Evolutionary conservation across 1,139 yeast species (phyloP), one percentile per base, ranked within the genome.

Genomic region (Keqinozyma sinolaborantium): DNA sequence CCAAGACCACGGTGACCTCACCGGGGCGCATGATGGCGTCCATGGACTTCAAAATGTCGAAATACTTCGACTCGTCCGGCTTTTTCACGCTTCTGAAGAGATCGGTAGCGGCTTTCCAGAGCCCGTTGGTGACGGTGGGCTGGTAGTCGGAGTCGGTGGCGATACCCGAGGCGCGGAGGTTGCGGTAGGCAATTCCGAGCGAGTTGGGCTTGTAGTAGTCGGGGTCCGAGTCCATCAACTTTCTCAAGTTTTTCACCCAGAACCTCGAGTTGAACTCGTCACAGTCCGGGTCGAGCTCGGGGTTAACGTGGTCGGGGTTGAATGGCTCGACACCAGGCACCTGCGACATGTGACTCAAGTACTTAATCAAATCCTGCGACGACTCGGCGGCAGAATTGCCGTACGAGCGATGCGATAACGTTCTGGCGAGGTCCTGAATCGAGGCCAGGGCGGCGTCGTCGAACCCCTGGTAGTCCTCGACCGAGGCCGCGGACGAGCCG

Each of bases 141-240:
- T 85, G 95, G 58, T 82, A 87, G 49, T 84, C 92, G 2, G 90
- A 74, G 48, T 83, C 94, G 3, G 83, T 67, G 8, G 94, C 88
- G 38, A 73, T 71, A 38, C 95, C 96, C 42, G 68, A 73, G 2
- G 92, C 94, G 32, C 83, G 59, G 43, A 87, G 60, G 45, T 84
- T 62, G 38, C 74, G 71, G 67, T 80, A 87, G 5, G 83, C 72
- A 26, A 87, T 65, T 10, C 95, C 95, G 34, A 84, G 58, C 12
- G 74, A 66, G 26, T 77, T 67, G 11, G 77, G 77, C 44, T 78
- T 78, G 55, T 77, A 83, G 48, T 77, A 70, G 4, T 79, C 87
- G 1, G 79, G 77, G 46, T 79, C 83, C 58, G 55, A 62, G 28
- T 47, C 68, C 52, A 39, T 58, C 38, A 82, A 53, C 35, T 73